These are phyloP conservation scores for Excoecaria cochinchinensis DNA, from an alignment of 345 rosid species.

Conservation along the genomic window DNA sequence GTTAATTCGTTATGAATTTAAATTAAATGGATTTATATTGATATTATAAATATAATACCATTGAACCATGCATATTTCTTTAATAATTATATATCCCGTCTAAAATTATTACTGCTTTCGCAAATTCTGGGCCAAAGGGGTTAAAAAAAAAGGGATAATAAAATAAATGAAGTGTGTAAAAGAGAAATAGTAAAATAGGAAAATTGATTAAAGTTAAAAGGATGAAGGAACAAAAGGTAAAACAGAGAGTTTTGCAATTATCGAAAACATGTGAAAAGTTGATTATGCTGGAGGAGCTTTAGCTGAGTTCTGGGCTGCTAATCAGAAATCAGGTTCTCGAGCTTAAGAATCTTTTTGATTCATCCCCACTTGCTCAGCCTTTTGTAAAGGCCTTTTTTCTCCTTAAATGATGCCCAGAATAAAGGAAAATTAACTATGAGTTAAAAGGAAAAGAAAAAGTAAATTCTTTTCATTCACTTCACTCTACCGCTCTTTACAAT, in stretches of 20 bases:
- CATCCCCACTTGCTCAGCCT: constrained; percentile 30
- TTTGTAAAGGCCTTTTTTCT: constrained; percentile 4
- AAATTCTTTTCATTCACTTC: constrained; percentile 28
- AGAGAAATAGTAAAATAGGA: neutral
- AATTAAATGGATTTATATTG: neutral
- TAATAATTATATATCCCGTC: neutral
- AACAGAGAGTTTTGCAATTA: constrained; percentile 3
- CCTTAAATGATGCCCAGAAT: constrained; percentile 16
- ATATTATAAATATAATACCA: too few species aligned
- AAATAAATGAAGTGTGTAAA: too few species aligned
- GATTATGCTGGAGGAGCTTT: neutral
- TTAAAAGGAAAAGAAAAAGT: neutral
- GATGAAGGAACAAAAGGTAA: neutral
- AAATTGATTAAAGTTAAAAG: neutral
- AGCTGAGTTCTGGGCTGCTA: neutral
- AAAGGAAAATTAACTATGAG: neutral
- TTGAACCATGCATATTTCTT: neutral
- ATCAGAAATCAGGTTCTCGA: neutral
- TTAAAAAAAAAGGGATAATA: neutral
- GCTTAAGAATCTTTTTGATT: constrained; percentile 34
- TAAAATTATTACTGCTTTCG: neutral
- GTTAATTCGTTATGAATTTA: too few species aligned
- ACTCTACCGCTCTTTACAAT: constrained; percentile 3
- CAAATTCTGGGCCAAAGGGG: too few species aligned
- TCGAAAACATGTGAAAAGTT: constrained; percentile 10